phyloP scores from a whole-genome alignment of 2,329 filamentous ascomycete genomes.

The Biscogniauxia sp. region DNA sequence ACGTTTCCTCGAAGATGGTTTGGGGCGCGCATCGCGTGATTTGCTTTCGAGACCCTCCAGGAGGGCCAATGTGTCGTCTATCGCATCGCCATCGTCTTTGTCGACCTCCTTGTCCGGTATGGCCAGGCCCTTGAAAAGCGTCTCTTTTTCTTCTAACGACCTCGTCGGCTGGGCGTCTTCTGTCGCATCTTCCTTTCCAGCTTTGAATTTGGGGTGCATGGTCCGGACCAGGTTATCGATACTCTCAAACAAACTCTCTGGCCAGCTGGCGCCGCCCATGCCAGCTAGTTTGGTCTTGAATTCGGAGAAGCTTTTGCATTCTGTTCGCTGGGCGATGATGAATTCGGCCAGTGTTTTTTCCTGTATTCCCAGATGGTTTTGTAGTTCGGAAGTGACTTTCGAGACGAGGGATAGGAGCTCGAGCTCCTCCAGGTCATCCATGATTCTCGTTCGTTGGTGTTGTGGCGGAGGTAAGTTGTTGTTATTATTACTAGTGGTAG shows the following conservation, averaged over 20 bases:
- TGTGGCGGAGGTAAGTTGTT: neutral
- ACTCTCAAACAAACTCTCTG: conserved; percentile 82
- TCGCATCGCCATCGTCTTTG: conserved; percentile 56
- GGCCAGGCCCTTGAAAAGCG: conserved; percentile 86
- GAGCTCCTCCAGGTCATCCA: conserved; percentile 90
- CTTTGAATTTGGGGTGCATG: conserved; percentile 88
- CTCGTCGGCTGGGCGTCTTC: conserved; percentile 40
- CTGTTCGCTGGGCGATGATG: conserved; percentile 83
- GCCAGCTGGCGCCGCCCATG: conserved; percentile 78
- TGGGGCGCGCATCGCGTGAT: conserved; percentile 39
- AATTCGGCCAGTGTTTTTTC: conserved; percentile 97
- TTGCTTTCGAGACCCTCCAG: conserved; percentile 82
- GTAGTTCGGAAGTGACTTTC: conserved; percentile 88
- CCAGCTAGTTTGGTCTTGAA: conserved; percentile 75
- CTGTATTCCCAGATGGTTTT: conserved; percentile 87
- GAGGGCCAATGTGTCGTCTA: conserved; percentile 90
- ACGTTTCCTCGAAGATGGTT: conserved; percentile 51
- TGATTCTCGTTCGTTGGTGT: conserved; percentile 36
- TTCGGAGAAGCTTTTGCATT: conserved; percentile 66
- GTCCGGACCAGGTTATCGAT: conserved; percentile 84
- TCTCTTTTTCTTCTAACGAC: conserved; percentile 68
- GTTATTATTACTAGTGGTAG: neutral
- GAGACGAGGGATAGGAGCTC: conserved; percentile 93
- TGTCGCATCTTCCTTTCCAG: conserved; percentile 38
- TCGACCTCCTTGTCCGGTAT: conserved; percentile 71